Base-by-base conservation (phyloP, 306 rosid genomes). In the Lotus japonicus region DNA sequence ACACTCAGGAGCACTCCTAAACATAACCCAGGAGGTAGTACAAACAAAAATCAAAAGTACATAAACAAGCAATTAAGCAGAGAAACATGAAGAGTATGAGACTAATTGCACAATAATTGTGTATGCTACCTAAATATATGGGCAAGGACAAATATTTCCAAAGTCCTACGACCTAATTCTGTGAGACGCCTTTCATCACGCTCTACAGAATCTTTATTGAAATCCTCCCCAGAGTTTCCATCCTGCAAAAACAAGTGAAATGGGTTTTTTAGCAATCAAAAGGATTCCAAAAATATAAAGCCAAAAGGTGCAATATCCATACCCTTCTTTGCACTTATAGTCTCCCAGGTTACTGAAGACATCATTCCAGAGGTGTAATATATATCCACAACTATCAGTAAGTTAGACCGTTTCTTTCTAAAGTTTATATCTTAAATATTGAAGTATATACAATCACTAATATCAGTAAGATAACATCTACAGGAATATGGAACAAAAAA, bases 161-260 rank as follows among this genome's bases (percentile, higher is more conserved):
- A 92, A 81, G 97, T 95, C 79, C 96, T 90, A 28, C 97, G 96
- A 58, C 99, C 99, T 79, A 95, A 77, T 81, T 95, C 97, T 13
- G 97, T 91, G 54, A 95, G 96, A 65, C 92, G 96, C 79, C 95
- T 85, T 85, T 95, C 97, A 81, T 90, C 99, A 14, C 91, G 96
- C 81, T 90, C 97, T 53, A 84, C 83, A 73, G 99, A 88, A 83
- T 95, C 99, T 73, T 91, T 95, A 76, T 85, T 88, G 71, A 90
- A 88, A 77, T 91, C 99, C 81, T 95, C 99, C 53, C 99, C 99
- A 11, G 96, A 84, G 75, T 80, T 90, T 53, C 92, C 96, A 77
- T 95, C 99, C 99, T 95, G 77, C 53, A 58, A 36, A 73, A 55
- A 33, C 52, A 60, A 49, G 64, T 6, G 35, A 44, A 55, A 79